A percentile compares a stretch with the other conserved stretches of the same genome.
Evolutionary conservation across 495 filamentous ascomycete genomes (phyloP).

Genomic region (Coniosporium apollinis): DNA sequence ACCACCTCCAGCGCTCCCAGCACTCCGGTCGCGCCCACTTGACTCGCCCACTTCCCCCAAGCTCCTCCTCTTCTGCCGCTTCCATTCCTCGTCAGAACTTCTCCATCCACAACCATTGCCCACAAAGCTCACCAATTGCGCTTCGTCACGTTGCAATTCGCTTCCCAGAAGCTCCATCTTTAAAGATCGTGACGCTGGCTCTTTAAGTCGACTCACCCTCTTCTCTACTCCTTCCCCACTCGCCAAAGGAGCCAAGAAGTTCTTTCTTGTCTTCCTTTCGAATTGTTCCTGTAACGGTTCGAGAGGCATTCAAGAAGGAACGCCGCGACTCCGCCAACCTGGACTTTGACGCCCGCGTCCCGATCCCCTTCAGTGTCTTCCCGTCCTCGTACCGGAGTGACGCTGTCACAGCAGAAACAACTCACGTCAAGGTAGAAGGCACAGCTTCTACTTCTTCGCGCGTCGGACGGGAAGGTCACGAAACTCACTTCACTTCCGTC

Average conservation of each 20-base stretch:
- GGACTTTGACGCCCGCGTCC: constrained; percentile 99
- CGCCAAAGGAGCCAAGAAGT: constrained; percentile 47
- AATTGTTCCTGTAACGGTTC: constrained; percentile 53
- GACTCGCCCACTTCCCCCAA: not conserved
- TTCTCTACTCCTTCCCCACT: constrained; percentile 1
- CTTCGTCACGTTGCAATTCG: no score
- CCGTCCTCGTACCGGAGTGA: constrained; percentile 93
- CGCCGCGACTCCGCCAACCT: constrained; percentile 81
- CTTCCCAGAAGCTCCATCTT: not conserved
- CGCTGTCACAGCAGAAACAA: constrained; percentile 57
- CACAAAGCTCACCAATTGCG: no score
- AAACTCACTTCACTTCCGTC: constrained; percentile 43
- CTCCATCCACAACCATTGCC: not conserved
- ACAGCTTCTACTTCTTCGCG: constrained; percentile 52
- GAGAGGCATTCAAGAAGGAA: constrained; percentile 89
- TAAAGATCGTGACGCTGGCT: not conserved
- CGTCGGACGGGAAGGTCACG: constrained; percentile 92
- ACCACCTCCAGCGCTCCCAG: not conserved
- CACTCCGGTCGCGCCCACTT: not conserved
- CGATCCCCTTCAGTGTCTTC: constrained; percentile 99
- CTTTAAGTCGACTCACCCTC: constrained; percentile 1
- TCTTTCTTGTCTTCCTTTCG: constrained; percentile 96
- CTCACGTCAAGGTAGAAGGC: constrained; percentile 71
- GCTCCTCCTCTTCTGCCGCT: not conserved
- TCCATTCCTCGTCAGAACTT: not conserved